Base-by-base conservation (phyloP, 441 rosid species). In the Erodium moschatum region DNA sequence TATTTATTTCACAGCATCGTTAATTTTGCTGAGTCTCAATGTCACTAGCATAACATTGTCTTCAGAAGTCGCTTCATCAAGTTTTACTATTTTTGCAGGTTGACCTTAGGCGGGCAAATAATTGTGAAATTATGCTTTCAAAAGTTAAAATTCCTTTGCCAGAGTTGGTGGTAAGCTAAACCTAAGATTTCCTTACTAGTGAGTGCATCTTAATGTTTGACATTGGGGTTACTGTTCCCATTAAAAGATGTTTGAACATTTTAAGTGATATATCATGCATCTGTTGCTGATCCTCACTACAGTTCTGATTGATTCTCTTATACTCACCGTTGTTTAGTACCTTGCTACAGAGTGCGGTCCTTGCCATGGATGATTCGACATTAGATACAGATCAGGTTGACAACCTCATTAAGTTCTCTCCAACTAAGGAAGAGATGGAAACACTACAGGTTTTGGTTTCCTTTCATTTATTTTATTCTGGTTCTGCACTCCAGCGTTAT, bases 81-180 rank as follows among this genome's bases (percentile, higher is more conserved):
- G 72, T 67, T 74, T 70, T 67, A 70, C 65, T 78, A 71, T 69
- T 78, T 75, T 80, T 85, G 85, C 91, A 91, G 98, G 84, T 93
- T 85, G 98, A 93, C 71, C 96, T 89, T 75, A 84, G 97, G 80
- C 84, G 96, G 74, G 98, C 98, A 48, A 86, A 93, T 82, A 93
- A 93, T 76, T 91, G 98, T 80, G 98, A 93, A 82, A 93, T 93
- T 79, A 91, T 93, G 98, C 97, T 93, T 74, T 80, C 98, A 31
- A 93, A 89, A 81, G 91, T 91, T 73, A 93, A 93, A 87, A 85
- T 89, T 70, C 93, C 98, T 74, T 77, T 93, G 81, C 85, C 92
- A 70, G 93, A 89, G 56, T 79, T 93, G 76, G 86, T 84, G 97
- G 98, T 93, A 82, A 79, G 91, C 72, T 67, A 64, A 66, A 4